Evolutionary conservation across 2,329 filamentous ascomycete species (phyloP), one percentile per base, ranked within the genome.

Genomic region (Trichoderma citrinoviride): DNA sequence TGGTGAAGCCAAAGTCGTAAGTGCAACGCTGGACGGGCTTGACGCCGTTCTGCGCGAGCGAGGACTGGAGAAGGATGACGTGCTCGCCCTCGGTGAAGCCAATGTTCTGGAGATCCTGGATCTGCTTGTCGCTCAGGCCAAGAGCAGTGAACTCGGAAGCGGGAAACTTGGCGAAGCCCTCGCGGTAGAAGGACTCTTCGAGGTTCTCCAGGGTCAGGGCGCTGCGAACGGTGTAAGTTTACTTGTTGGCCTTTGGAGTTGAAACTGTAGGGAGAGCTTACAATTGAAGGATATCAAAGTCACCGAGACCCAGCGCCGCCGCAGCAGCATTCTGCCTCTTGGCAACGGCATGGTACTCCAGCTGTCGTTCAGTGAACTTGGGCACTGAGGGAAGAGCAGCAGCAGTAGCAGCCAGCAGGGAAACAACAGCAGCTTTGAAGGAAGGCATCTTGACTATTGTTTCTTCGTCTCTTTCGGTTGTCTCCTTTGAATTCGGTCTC

Each of bases 161-260:
- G 27, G 85, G 81, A 78, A 92, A 90, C 75, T 86, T 83, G 68
- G 82, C 81, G 73, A 92, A 90, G 43, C 88, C 89, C 73, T 90
- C 82, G 70, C 85, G 81, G 81, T 93, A 92, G 77, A 91, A 92
- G 63, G 83, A 81, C 25, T 87, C 82, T 78, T 92, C 90, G 71
- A 92, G 87, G 77, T 90, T 87, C 77, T 93, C 90, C 52, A 91
- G 82, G 6, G 89, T 91, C 64, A 91, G 80, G 67, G 89, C 89
- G 73, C 74, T 76, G 52, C 7, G 1, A n/a, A 21, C 14, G 23
- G 19, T 6, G 14, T 46, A 15, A 58, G 57, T 44, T 19, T 37
- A 37, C 33, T 37, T 37, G 10, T 29, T 37, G 2, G 33, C 10
- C 10, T 37, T 5, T 37, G 12, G 33, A 14, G 5, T 12, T 5